Evolutionary conservation across 176 grass and related monocot genomes (phyloP).

Genomic region (Avena sativa): DNA sequence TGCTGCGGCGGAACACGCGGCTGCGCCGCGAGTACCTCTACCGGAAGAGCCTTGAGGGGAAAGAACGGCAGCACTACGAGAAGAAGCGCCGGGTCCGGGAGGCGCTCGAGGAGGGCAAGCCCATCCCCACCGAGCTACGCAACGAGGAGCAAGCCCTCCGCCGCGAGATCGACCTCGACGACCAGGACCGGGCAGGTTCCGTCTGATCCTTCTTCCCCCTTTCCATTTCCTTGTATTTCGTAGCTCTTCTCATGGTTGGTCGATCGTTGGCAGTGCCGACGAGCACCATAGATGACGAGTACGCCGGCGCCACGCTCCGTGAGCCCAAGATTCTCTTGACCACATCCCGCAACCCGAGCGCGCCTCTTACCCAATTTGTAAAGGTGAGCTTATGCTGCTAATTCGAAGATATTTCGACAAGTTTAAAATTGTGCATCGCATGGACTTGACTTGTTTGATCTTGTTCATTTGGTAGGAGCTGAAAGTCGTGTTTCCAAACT

Average conservation of each 20-base stretch:
- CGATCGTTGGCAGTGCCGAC: slow-evolving; percentile 50
- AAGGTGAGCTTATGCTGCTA: slow-evolving; percentile 51
- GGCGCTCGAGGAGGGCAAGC: slow-evolving; percentile 84
- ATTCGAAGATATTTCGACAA: neutral
- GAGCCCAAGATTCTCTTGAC: slow-evolving; percentile 91
- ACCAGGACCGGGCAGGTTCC: slow-evolving; percentile 61
- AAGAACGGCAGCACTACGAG: slow-evolving; percentile 82
- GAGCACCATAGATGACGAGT: slow-evolving; percentile 83
- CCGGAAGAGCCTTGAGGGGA: slow-evolving; percentile 78
- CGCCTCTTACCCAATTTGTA: slow-evolving; percentile 67
- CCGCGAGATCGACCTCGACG: slow-evolving; percentile 83
- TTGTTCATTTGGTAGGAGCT: slow-evolving; percentile 64
- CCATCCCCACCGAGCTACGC: slow-evolving; percentile 86
- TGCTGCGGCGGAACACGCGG: slow-evolving; percentile 62
- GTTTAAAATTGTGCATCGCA: neutral
- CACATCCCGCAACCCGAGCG: slow-evolving; percentile 80
- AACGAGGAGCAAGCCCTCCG: slow-evolving; percentile 76
- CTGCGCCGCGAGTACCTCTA: slow-evolving; percentile 70
- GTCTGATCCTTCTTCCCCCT: neutral
- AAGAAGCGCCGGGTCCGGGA: slow-evolving; percentile 86
- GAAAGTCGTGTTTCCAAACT: slow-evolving; percentile 83
- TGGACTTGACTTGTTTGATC: neutral
- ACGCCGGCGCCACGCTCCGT: slow-evolving; percentile 49
- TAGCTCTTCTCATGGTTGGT: neutral
- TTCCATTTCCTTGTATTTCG: neutral